Evolutionary conservation across 192 early-diverging fungal genomes (phyloP).

Genomic region (Obelidium mucronatum): DNA sequence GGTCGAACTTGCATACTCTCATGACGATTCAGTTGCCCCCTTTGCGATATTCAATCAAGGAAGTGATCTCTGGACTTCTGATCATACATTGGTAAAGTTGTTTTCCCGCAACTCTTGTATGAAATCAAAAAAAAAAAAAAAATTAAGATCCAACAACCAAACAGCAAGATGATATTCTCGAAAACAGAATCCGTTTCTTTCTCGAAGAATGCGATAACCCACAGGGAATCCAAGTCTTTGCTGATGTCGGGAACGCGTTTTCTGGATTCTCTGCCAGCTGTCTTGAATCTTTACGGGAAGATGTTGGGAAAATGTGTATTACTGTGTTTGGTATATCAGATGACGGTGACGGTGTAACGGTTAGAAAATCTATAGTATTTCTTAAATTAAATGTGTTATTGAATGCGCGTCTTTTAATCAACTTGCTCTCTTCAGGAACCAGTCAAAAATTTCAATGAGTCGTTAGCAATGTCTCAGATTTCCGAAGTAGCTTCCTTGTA

Average conservation of each 20-base stretch:
- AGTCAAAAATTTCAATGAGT: conserved; percentile 37
- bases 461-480: conserved; percentile 34
- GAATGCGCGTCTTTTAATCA: no score
- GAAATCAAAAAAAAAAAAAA: no score
- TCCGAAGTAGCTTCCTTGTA: conserved; percentile 40
- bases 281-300: conserved; percentile 45
- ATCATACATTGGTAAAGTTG: conserved; percentile 17
- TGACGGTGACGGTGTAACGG: conserved; percentile 24
- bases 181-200: conserved; percentile 52
- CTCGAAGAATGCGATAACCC: conserved; percentile 55
- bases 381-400: no score
- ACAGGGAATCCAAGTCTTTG: conserved; percentile 56
- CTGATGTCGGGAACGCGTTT: conserved; percentile 53
- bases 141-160: background rate
- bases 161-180: conserved; percentile 51
- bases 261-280: conserved; percentile 43
- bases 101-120: no score
- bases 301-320: conserved; percentile 50
- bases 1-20: conserved; percentile 56
- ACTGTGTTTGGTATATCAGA: conserved; percentile 50
- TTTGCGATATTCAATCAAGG: conserved; percentile 67
- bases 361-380: no score
- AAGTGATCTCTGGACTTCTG: conserved; percentile 33
- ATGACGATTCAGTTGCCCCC: conserved; percentile 62
- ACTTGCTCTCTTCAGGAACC: conserved; percentile 43